Percentiles rank a stretch among this genome's conserved stretches.
These are phyloP conservation scores for Ogataea polymorpha DNA, from an alignment of 805 yeast genomes.

Conservation along the genomic window DNA sequence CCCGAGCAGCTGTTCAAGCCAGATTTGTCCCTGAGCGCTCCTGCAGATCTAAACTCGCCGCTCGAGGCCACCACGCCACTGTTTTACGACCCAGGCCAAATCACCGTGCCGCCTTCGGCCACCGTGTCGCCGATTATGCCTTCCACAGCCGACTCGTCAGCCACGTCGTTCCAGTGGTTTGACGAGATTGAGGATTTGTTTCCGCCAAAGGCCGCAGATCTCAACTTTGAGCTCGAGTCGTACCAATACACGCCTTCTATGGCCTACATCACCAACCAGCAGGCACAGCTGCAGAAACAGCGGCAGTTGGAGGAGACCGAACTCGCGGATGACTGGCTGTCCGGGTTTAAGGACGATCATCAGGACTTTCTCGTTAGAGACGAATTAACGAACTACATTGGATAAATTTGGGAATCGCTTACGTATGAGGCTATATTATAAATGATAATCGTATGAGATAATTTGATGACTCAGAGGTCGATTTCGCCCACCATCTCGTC, in stretches of 20 bases:
- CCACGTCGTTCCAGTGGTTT: conserved; percentile 14
- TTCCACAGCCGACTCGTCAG: conserved; percentile 6
- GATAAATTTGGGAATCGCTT: neutral
- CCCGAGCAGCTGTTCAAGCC: conserved; percentile 7
- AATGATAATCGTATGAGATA: neutral
- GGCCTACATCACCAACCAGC: conserved; percentile 18
- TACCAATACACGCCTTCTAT: conserved; percentile 18
- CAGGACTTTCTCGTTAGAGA: conserved; percentile 3
- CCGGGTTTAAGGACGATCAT: conserved; percentile 12
- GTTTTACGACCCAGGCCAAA: conserved; percentile 3
- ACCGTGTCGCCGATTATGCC: conserved; percentile 2
- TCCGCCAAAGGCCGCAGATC: conserved; percentile 1
- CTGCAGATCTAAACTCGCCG: conserved; percentile 11
- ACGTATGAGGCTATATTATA: neutral
- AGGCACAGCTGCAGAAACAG: conserved; percentile 14
- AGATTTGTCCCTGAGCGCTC: conserved; percentile 4
- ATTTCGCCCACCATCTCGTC: conserved; percentile 34
- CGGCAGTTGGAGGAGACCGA: conserved; percentile 8
- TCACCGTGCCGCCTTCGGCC: conserved; percentile 1
- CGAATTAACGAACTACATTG: conserved; percentile 10
- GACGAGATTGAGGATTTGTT: conserved; percentile 16
- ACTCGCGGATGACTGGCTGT: conserved; percentile 12
- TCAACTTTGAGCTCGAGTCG: conserved; percentile 4
- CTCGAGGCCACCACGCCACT: conserved; percentile 13
- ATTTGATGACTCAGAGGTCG: conserved; percentile 23